Evolutionary conservation across 441 rosid species (phyloP), one percentile per base, ranked within the genome.

Genomic region (Melianthus villosus): DNA sequence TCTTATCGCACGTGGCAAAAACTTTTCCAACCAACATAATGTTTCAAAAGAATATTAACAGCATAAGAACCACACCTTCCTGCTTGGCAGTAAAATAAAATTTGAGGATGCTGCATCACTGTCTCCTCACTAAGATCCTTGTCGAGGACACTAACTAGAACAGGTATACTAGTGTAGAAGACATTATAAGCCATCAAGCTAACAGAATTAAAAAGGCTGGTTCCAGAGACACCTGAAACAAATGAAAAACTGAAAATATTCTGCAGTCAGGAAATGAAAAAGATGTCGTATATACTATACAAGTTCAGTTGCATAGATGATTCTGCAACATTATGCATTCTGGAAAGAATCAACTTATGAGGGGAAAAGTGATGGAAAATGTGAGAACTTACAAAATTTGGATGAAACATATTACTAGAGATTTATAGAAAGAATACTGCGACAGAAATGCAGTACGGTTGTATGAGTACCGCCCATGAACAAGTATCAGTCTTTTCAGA

Each of bases 171-270:
- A 16, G 96, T 85, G 66, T 91, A 85, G 77, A 91, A 85, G 43
- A 91, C 99, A 28, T 91, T 85, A 54, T 80, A 82, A 35, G 96
- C 95, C 99, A 91, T 91, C 79, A 91, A 71, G 69, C 99, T 91
- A 48, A 91, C 79, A 17, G 96, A 85, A 50, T 85, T 91, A 67
- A 91, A 91, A 58, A 91, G 94, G 60, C 96, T 91, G 64, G 96
- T 82, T 46, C 96, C 99, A 38, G 99, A 91, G 45, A 91, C 80
- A 38, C 99, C 99, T 85, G 99, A 85, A 66, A 91, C 75, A 53
- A 91, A 91, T 38, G 99, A 91, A 72, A 91, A 91, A 71, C 96
- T 91, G 74, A 32, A 38, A 13, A 45, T 40, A 34, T 39, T 44
- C 59, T 42, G 37, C 20, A 47, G 73, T 85, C 69, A 91, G 85